These are phyloP conservation scores for Cryoendolithus antarcticus DNA, from an alignment of 2,329 filamentous ascomycete species.

Conservation along the genomic window DNA sequence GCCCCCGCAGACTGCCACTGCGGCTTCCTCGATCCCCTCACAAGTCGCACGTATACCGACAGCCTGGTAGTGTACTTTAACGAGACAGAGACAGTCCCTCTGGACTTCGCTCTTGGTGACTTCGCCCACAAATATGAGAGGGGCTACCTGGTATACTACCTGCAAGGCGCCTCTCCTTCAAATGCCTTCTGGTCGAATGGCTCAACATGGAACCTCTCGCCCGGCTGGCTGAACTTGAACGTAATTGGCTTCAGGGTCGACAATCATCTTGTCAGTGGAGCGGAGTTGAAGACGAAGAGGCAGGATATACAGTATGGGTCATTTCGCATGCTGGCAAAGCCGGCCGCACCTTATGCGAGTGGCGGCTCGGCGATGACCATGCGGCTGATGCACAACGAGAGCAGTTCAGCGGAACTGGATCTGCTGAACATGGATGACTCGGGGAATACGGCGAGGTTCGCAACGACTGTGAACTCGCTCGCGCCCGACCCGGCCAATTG, in stretches of 20 bases:
- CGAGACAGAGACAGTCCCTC: conserved; percentile 26
- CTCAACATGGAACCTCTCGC: conserved; percentile 12
- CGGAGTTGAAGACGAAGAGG: conserved; percentile 26
- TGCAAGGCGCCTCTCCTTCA: conserved; percentile 28
- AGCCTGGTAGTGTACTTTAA: conserved; percentile 40
- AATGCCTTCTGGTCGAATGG: conserved; percentile 27
- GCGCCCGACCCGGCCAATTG: conserved; percentile 19
- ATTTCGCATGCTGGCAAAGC: conserved; percentile 28
- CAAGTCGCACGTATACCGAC: conserved; percentile 33
- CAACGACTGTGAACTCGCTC: conserved; percentile 30
- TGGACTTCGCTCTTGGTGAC: conserved; percentile 28
- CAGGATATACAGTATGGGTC: conserved; percentile 36
- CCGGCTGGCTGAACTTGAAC: conserved; percentile 22
- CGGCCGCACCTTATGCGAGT: conserved; percentile 1
- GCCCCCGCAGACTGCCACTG: conserved; percentile 28
- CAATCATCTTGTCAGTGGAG: conserved; percentile 30
- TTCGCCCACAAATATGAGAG: conserved; percentile 35
- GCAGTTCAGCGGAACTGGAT: conserved; percentile 28
- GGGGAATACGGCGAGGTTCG: conserved; percentile 25
- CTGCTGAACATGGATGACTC: conserved; percentile 31
- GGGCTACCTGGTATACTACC: conserved; percentile 34
- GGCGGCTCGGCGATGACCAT: conserved; percentile 32
- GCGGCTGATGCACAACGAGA: conserved; percentile 30
- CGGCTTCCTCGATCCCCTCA: conserved; percentile 32
- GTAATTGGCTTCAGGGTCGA: conserved; percentile 15